These are phyloP conservation scores for Umbelopsis isabellina DNA, from an alignment of 192 early-diverging fungal species.

Conservation along the genomic window DNA sequence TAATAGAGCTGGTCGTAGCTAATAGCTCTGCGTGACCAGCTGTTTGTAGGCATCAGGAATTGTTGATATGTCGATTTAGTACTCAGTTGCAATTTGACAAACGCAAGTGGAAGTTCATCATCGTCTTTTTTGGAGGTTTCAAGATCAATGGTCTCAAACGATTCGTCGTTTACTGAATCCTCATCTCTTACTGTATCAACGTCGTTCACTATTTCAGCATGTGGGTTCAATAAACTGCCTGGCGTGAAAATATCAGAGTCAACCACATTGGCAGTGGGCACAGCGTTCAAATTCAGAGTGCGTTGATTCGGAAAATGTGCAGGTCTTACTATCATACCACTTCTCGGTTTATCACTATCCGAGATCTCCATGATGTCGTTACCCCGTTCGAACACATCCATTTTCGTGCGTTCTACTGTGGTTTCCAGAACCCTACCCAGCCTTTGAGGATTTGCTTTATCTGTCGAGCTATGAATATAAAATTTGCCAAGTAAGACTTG, in stretches of 20 bases:
- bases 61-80: neutral
- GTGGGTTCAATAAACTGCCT: neutral
- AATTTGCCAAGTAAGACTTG: too few species aligned
- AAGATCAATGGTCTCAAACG: neutral
- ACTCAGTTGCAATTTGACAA: neutral
- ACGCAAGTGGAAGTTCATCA: neutral
- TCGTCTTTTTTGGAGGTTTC: neutral
- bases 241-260: neutral
- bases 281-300: neutral
- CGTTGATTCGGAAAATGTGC: neutral
- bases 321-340: conserved; percentile 3
- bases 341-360: neutral
- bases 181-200: neutral
- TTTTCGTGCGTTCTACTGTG: neutral
- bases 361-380: neutral
- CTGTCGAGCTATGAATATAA: too few species aligned
- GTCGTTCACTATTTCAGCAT: neutral
- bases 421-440: neutral
- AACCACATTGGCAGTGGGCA: neutral
- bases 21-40: conserved; percentile 10
- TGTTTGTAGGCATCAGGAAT: neutral
- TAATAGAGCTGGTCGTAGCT: conserved; percentile 15
- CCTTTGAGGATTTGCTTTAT: too few species aligned
- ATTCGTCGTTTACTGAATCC: neutral
- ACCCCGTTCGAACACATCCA: conserved; percentile 7